These are phyloP conservation scores for Rhodotorula sp. DNA, from an alignment of 1,284 basidiomycete species.

Conservation along the genomic window DNA sequence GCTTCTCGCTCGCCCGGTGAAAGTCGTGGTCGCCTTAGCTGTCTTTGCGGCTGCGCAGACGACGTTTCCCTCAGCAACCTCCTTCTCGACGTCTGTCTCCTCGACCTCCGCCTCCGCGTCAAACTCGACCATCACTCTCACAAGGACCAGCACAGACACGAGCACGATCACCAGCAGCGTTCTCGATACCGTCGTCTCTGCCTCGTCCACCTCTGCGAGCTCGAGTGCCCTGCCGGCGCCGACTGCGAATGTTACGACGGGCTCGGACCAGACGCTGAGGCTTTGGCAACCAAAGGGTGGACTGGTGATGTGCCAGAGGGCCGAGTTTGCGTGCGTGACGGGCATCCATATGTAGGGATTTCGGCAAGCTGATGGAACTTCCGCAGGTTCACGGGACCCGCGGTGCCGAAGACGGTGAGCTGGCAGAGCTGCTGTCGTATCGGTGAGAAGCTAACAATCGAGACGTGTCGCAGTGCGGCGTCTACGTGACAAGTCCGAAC, in stretches of 20 bases:
- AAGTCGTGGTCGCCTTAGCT: background rate
- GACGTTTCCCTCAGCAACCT: background rate
- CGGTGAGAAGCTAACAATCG: background rate
- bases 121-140: background rate
- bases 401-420: conserved; percentile 6
- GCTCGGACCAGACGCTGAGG: background rate
- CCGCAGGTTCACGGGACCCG: conserved; percentile 10
- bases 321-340: background rate
- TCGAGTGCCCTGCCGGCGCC: background rate
- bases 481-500: conserved; percentile 18
- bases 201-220: background rate
- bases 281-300: conserved; percentile 9
- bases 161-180: no score
- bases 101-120: background rate
- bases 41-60: background rate
- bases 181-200: conserved; percentile 1
- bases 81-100: no score
- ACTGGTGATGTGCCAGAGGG: conserved; percentile 12
- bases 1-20: no score
- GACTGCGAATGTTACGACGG: conserved; percentile 14
- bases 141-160: background rate
- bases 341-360: background rate
- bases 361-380: background rate
- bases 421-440: background rate
- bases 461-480: conserved; percentile 1